Base-by-base conservation (phyloP, 106 monocot species). In the Phalaenopsis aphrodite region DNA sequence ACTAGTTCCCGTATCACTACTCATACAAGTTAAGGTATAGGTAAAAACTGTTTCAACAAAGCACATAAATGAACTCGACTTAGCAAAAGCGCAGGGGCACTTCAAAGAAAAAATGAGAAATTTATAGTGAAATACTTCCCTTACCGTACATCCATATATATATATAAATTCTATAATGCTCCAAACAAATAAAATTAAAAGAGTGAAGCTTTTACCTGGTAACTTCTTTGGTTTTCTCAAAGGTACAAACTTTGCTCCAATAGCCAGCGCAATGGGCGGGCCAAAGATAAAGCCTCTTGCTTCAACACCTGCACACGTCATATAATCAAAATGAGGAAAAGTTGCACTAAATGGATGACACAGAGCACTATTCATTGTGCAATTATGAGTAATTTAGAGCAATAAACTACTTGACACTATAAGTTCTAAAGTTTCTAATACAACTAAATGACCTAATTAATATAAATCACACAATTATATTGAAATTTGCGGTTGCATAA, bases 271-370 rank as follows among this genome's bases (percentile, higher is more conserved):
- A 86, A 94, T 91, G 4, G 93, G 91, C 11, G 91, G 86, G 8
- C 93, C 93, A 83, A 94, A 94, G 72, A 94, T 94, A 56, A 94
- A 94, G 16, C 93, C 93, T 81, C 93, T 87, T 78, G 93, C 93
- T 89, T 94, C 93, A 75, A 91, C 61, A 80, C 93, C 91, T 94
- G 78, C 8, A 37, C 42, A 46, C 9, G 78, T 56, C 45, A 79
- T 9, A 69, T 10, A 68, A 85, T 41, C 83, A 18, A 17, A 41
- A 69, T 39, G 38, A 39, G 5, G 39, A 69, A 39, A 69, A 69
- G 69, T 39, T 65, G 64, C 64, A 65, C n/a, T 24, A 14, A 24
- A 69, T 69, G 39, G 3, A 65, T 23, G 36, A 15, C 8, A 38
- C 37, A 15, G 15, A 69, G 69, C 69, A 11, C 38, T 15, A 39